Conservation (phyloP, 208 protist genomes). For the Strigomonas culicis region DNA sequence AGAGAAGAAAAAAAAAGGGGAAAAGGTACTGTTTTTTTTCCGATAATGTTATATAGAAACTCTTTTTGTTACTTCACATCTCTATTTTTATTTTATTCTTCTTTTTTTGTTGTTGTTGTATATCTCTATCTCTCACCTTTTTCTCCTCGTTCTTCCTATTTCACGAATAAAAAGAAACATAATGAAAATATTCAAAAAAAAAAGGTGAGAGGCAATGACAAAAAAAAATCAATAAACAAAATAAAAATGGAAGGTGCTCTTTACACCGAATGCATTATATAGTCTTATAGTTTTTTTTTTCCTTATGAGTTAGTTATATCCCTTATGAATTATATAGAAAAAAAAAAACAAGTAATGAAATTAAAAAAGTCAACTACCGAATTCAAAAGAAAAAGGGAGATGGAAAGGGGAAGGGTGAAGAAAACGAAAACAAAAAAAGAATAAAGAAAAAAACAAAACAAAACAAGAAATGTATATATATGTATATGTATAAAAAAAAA, state of each 20-base stretch:
- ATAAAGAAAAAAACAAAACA: conserved; percentile 11
- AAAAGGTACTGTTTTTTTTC: no score
- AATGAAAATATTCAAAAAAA: background rate
- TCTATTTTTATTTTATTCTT: conserved; percentile 2
- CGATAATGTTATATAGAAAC: no score
- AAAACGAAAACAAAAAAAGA: conserved; percentile 9
- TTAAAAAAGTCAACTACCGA: conserved; percentile 8
- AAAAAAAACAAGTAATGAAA: conserved; percentile 8
- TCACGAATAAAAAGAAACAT: background rate
- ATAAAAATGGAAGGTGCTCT: background rate
- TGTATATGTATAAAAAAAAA: conserved; percentile 1
- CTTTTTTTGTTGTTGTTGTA: conserved; percentile 7
- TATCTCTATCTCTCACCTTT: no score
- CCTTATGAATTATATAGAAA: background rate
- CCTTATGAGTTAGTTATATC: background rate
- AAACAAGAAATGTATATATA: background rate
- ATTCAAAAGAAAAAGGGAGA: conserved; percentile 13
- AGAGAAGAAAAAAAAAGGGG: no score
- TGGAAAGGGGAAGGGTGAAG: background rate
- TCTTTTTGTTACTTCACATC: background rate
- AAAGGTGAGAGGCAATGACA: background rate
- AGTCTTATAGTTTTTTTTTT: background rate
- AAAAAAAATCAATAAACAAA: conserved; percentile 4
- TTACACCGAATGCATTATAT: background rate
- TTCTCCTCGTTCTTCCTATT: background rate